Conservation (phyloP, 208 protist species). For the Trypanosoma lewisi region DNA sequence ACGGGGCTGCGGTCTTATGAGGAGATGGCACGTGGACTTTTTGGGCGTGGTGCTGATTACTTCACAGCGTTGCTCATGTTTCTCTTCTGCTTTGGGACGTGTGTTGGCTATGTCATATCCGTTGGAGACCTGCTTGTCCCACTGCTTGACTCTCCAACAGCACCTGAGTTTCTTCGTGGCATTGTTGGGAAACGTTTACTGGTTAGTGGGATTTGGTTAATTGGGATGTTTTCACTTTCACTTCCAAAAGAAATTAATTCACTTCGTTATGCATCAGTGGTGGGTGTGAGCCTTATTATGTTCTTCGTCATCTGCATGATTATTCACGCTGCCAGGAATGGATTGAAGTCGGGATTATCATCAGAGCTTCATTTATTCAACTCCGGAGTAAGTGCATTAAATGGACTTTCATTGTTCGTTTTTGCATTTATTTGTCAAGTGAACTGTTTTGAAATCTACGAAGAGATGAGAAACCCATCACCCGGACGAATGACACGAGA, state of each 20-base stretch:
- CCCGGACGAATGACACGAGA: slow-evolving; percentile 49
- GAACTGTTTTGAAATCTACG: slow-evolving; percentile 65
- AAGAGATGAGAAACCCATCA: slow-evolving; percentile 56
- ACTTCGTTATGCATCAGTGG: slow-evolving; percentile 60
- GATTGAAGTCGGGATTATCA: slow-evolving; percentile 21
- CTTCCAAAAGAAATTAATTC: slow-evolving; percentile 84
- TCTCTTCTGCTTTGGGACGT: slow-evolving; percentile 54
- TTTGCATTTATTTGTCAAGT: slow-evolving; percentile 74
- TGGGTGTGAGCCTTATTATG: slow-evolving; percentile 63
- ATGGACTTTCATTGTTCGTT: slow-evolving; percentile 60
- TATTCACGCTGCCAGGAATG: slow-evolving; percentile 42
- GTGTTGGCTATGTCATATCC: slow-evolving; percentile 60
- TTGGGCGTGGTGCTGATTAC: slow-evolving; percentile 42
- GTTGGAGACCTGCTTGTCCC: slow-evolving; percentile 44
- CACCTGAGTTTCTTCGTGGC: slow-evolving; percentile 37
- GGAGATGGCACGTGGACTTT: slow-evolving; percentile 35
- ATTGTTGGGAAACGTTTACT: slow-evolving; percentile 44
- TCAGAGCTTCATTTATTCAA: slow-evolving; percentile 43
- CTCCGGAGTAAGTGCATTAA: slow-evolving; percentile 48
- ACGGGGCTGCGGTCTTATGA: slow-evolving; percentile 59
- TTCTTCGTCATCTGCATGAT: slow-evolving; percentile 75
- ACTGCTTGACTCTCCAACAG: slow-evolving; percentile 21
- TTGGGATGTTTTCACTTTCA: slow-evolving; percentile 71
- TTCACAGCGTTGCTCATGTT: slow-evolving; percentile 53
- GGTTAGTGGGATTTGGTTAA: slow-evolving; percentile 53